These are phyloP conservation scores for Mikania micrantha DNA, from an alignment of 129 eudicot genomes.

Conservation along the genomic window DNA sequence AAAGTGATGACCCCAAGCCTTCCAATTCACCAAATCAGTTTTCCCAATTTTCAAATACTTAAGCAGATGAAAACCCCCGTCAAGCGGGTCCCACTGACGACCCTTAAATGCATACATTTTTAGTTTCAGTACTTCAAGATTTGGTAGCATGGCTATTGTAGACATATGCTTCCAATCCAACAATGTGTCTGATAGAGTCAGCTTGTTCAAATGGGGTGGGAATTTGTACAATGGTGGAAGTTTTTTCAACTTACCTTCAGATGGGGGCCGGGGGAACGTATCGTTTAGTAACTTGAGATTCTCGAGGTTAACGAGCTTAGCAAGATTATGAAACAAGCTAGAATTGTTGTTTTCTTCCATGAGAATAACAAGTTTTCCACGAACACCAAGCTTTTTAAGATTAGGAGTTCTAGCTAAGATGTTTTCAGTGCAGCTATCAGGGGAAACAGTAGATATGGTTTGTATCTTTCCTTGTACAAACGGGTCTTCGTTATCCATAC, in stretches of 20 bases:
- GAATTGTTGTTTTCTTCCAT: slow-evolving; percentile 23
- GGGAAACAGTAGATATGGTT: slow-evolving; percentile 43
- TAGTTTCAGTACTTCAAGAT: slow-evolving; percentile 51
- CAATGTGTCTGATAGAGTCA: slow-evolving; percentile 29
- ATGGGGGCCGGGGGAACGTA: slow-evolving; percentile 19
- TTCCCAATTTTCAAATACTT: slow-evolving; percentile 26
- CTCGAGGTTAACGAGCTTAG: slow-evolving; percentile 37
- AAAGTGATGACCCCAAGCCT: slow-evolving; percentile 28
- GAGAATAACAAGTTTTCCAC: slow-evolving; percentile 33
- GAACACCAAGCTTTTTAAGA: slow-evolving; percentile 44
- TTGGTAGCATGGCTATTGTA: slow-evolving; percentile 33
- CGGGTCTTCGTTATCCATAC: slow-evolving; percentile 34
- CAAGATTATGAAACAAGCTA: slow-evolving; percentile 28
- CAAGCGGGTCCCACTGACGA: slow-evolving; percentile 27
- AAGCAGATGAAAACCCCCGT: slow-evolving; percentile 36
- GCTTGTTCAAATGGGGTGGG: slow-evolving; percentile 35
- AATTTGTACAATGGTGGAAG: slow-evolving; percentile 25
- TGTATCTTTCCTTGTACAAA: slow-evolving; percentile 44
- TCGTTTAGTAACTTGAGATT: slow-evolving; percentile 32
- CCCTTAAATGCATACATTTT: slow-evolving; percentile 39
- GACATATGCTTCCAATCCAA: slow-evolving; percentile 41
- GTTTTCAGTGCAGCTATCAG: slow-evolving; percentile 40
- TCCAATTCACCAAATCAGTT: slow-evolving; percentile 34
- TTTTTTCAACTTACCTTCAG: slow-evolving; percentile 9
- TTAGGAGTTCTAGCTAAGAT: slow-evolving; percentile 36